Base-by-base conservation (phyloP, 2,329 filamentous ascomycete species). In the Akanthomyces uredinophilus region DNA sequence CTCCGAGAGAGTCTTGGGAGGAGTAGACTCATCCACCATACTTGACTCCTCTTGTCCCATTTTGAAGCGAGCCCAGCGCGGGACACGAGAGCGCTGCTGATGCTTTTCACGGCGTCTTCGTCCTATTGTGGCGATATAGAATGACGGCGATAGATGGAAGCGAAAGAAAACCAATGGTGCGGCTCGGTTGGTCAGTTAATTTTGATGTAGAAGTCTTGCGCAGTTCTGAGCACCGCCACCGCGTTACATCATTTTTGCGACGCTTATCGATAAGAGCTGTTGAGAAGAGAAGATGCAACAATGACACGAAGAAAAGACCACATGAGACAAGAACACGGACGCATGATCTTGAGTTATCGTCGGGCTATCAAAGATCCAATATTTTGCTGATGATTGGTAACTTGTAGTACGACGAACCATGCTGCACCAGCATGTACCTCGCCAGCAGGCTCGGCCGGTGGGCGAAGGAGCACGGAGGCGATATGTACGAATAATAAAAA, bases 21-120 rank as follows among this genome's bases (percentile, higher is more conserved):
- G 76, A 58, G 84, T 85, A 65, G 82, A 81, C 65, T 89, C 86
- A 70, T 88, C 84, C 8, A 71, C 63, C 65, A 93, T 78, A 37
- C 78, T 81, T 27, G 91, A 96, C 66, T 87, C 82, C 72, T 96
- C 91, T 74, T 96, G 92, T 63, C 93, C 93, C 94, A 97, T 97
- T 61, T 78, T 91, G 69, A 69, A 72, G 66, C 68, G 68, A 60
- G 70, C 65, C 69, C 71, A 68, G 67, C 67, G 69, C 63, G 72
- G 72, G 67, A 70, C 67, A 35, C 70, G 68, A 64, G 71, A 70
- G 63, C 70, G 70, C 56, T 71, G 69, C 65, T 74, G 69, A 61
- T 76, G 70, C 52, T 71, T 72, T 60, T 73, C 67, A 63, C 72
- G 73, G 63, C 71, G 73, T 68, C 72, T 71, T 65, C 75, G 74